Base-by-base conservation (phyloP, 768 basidiomycete genomes). In the Roridomyces roridus region DNA sequence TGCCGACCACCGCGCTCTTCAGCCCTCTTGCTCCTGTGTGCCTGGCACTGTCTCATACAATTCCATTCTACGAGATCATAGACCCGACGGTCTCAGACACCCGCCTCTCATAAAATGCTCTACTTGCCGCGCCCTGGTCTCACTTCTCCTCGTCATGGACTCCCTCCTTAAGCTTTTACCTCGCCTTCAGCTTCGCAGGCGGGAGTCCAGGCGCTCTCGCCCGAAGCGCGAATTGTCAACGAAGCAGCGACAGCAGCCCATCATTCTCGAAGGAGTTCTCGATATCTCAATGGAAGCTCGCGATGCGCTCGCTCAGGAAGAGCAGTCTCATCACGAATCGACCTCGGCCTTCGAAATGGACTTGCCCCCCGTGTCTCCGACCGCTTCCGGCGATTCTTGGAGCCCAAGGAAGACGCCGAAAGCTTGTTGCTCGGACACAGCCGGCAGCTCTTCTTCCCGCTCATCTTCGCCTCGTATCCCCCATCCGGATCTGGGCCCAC, bases 211-310 rank as follows among this genome's bases (percentile, higher is more conserved):
- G 36, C 46, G 42, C 44, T 25, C 40, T 28, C 21, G 14, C 11
- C 48, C 41, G 34, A 43, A 42, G 28, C 40, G 18, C 41, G 26
- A 26, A 14, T 20, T 45, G 14, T 41, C 37, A 41, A 29, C 26
- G 47, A 62, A 55, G 47, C 53, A 28, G 8, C 55, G 8, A n/a
- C 28, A 35, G 12, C 51, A 39, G 25, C 18, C 1, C 20, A 54
- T 35, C 18, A 45, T 57, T n/a, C 51, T 57, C 26, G 52, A 49
- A 6, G 56, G 52, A 1, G 51, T 62, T 21, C 53, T 58, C 18
- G 61, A 62, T 40, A 62, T 62, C 39, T 62, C 61, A 6, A 54
- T 54, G 51, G 61, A 55, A 46, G 48, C 48, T 14, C 14, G 34
- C 20, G 61, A 62, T 40, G 60, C 60, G 8, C 24, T 60, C 41